Evolutionary conservation across 192 early-diverging fungal genomes (phyloP).

Genomic region (Haplosporangium gracile): DNA sequence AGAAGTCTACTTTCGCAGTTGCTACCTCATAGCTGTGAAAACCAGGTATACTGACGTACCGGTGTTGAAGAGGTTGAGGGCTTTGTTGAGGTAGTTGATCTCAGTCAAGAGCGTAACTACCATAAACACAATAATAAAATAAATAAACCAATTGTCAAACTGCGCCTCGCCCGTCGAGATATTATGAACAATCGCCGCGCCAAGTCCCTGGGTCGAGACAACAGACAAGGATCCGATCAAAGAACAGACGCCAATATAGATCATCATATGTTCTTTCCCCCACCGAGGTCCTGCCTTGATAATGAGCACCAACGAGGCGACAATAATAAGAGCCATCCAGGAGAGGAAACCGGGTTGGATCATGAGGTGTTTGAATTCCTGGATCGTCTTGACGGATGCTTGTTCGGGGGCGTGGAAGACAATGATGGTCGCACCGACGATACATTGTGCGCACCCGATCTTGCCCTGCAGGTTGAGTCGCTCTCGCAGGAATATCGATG

Average conservation of each 20-base stretch:
- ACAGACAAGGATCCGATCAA: constrained; percentile 91
- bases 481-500: constrained; percentile 89
- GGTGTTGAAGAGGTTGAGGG: constrained; percentile 91
- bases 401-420: constrained; percentile 89
- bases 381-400: constrained; percentile 77
- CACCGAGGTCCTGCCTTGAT: constrained; percentile 80
- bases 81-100: constrained; percentile 98
- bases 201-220: constrained; percentile 89
- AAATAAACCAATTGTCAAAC: constrained; percentile 86
- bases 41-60: constrained; percentile 8
- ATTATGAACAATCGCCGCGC: constrained; percentile 88
- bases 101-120: constrained; percentile 86
- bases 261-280: constrained; percentile 85
- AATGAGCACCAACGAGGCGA: constrained; percentile 76
- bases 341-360: constrained; percentile 80
- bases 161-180: constrained; percentile 85
- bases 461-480: constrained; percentile 84
- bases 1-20: too few species aligned
- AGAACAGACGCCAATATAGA: constrained; percentile 94
- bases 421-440: constrained; percentile 87
- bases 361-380: constrained; percentile 80
- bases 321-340: constrained; percentile 76
- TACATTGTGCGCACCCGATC: constrained; percentile 89
- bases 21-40: not conserved
- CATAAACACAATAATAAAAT: constrained; percentile 83